Percentiles rank a stretch among this genome's conserved stretches.
These are phyloP conservation scores for Nannochloris sp. DNA, from an alignment of 139 green algal genomes.

Conservation along the genomic window DNA sequence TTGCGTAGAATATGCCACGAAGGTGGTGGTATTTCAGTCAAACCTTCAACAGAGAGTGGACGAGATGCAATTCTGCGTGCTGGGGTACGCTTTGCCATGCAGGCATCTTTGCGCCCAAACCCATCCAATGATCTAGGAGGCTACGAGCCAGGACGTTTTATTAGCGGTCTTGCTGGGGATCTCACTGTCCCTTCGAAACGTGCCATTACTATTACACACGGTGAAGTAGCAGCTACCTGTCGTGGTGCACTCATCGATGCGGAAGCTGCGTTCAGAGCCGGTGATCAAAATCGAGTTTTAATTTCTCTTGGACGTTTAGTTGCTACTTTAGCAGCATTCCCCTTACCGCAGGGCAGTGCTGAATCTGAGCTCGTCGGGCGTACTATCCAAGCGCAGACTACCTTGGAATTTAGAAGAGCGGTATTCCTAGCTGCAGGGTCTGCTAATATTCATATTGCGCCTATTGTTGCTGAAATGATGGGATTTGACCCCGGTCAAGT, in stretches of 20 bases:
- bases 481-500: constrained; percentile 37
- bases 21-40: constrained; percentile 13
- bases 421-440: constrained; percentile 25
- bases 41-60: constrained; percentile 21
- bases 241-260: constrained; percentile 23
- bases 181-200: constrained; percentile 23
- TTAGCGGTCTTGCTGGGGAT: constrained; percentile 27
- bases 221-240: constrained; percentile 17
- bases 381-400: constrained; percentile 13
- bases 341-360: constrained; percentile 13
- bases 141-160: constrained; percentile 15
- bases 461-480: constrained; percentile 28
- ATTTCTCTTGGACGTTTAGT: constrained; percentile 10
- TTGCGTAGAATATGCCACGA: constrained; percentile 32
- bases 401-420: constrained; percentile 18
- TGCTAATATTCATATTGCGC: constrained; percentile 11
- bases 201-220: constrained; percentile 23
- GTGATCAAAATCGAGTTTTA: constrained; percentile 10
- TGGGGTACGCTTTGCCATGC: constrained; percentile 21
- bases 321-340: constrained; percentile 18
- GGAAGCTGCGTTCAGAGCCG: constrained; percentile 18
- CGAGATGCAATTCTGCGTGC: constrained; percentile 37
- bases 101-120: neutral
- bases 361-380: constrained; percentile 34
- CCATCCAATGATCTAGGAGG: neutral